phyloP scores from a whole-genome alignment of 2,329 filamentous ascomycete genomes.

The Talaromyces sp. region DNA sequence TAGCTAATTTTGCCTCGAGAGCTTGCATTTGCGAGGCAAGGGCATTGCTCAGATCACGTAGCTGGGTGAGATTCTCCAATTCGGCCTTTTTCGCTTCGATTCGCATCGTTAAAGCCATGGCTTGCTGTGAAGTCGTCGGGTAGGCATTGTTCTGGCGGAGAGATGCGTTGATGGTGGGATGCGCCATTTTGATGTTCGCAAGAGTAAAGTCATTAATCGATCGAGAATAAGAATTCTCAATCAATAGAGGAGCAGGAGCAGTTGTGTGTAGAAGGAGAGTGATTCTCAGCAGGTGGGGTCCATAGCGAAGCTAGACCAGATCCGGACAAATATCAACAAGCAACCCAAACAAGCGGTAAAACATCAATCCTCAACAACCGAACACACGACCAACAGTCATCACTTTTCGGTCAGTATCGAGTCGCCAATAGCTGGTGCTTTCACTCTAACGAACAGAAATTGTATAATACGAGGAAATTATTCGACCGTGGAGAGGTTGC shows the following conservation, averaged over 20 bases:
- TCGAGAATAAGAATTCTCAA: background rate
- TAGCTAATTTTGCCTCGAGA: slow-evolving; percentile 59
- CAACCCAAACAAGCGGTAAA: slow-evolving; percentile 14
- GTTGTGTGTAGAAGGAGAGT: background rate
- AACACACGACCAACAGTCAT: background rate
- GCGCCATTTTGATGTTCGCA: background rate
- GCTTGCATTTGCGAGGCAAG: slow-evolving; percentile 62
- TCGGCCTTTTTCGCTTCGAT: slow-evolving; percentile 63
- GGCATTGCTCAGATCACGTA: slow-evolving; percentile 60
- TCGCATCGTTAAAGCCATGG: slow-evolving; percentile 57
- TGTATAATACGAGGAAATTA: background rate
- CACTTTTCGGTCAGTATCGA: background rate
- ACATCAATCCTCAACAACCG: background rate
- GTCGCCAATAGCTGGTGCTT: background rate
- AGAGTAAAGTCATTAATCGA: background rate
- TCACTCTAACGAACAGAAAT: background rate
- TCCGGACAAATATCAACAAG: slow-evolving; percentile 41
- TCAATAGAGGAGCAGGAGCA: background rate
- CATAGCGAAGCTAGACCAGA: slow-evolving; percentile 27
- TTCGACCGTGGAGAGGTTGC: background rate
- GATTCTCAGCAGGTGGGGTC: slow-evolving; percentile 2
- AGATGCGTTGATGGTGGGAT: slow-evolving; percentile 21
- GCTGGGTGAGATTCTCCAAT: slow-evolving; percentile 59
- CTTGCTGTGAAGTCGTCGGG: slow-evolving; percentile 43
- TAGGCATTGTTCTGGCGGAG: slow-evolving; percentile 32